Evolutionary conservation across 768 basidiomycete species (phyloP).

Genomic region (Fibroporia radiculosa): DNA sequence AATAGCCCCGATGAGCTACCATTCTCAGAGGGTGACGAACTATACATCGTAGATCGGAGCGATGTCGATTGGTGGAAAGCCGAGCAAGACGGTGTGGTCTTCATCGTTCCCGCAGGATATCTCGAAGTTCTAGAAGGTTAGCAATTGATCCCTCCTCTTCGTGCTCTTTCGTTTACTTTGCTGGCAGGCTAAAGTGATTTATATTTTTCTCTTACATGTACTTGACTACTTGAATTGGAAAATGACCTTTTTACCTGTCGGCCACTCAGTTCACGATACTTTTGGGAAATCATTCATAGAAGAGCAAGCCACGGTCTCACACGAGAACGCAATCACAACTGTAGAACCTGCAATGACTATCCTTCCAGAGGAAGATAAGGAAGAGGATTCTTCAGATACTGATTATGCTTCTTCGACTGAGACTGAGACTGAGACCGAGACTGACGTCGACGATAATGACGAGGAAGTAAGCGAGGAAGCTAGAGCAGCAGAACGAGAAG

Average conservation of each 20-base stretch:
- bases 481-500: conserved; percentile 43
- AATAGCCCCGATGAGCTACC: conserved; percentile 74
- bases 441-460: conserved; percentile 32
- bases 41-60: conserved; percentile 73
- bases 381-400: conserved; percentile 27
- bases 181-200: conserved; percentile 75
- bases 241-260: conserved; percentile 13
- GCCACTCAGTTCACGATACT: background rate
- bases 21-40: conserved; percentile 71
- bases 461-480: conserved; percentile 30
- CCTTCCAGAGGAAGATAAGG: conserved; percentile 21
- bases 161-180: conserved; percentile 52
- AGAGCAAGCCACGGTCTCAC: background rate
- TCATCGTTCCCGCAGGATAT: conserved; percentile 89
- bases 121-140: conserved; percentile 86
- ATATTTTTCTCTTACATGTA: conserved; percentile 41
- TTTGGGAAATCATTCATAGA: background rate
- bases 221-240: conserved; percentile 15
- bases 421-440: conserved; percentile 27
- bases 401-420: conserved; percentile 38
- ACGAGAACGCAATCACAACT: conserved; percentile 18
- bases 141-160: conserved; percentile 44
- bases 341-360: no score
- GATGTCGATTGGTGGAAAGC: conserved; percentile 97
- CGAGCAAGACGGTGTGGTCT: conserved; percentile 77